Percentiles rank a stretch among this genome's conserved stretches.
These are phyloP conservation scores for Russula sp. DNA, from an alignment of 768 basidiomycete genomes.

Conservation along the genomic window DNA sequence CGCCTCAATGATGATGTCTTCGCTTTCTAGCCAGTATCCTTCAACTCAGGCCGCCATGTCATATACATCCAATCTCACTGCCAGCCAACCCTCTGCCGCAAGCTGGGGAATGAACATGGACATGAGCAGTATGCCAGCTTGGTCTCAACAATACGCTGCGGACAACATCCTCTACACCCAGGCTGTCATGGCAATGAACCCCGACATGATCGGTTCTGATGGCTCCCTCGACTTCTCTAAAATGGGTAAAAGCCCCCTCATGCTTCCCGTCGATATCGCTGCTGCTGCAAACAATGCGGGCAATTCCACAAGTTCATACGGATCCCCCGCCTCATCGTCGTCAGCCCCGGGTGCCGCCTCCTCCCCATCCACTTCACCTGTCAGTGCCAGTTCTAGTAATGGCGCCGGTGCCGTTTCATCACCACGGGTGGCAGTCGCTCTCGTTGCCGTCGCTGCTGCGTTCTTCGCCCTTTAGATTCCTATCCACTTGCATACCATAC, in stretches of 20 bases:
- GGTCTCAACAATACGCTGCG: constrained; percentile 49
- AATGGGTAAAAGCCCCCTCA: constrained; percentile 46
- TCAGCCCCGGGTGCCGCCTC: constrained; percentile 27
- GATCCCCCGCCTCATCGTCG: constrained; percentile 28
- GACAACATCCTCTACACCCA: constrained; percentile 58
- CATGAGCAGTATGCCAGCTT: constrained; percentile 51
- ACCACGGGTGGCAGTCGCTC: constrained; percentile 48
- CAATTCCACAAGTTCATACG: constrained; percentile 32
- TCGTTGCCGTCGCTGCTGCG: constrained; percentile 49
- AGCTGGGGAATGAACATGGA: constrained; percentile 66
- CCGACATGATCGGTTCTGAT: constrained; percentile 49
- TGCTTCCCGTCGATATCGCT: constrained; percentile 59
- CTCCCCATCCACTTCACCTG: constrained; percentile 30
- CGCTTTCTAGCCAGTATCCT: constrained; percentile 42
- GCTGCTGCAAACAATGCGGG: constrained; percentile 40
- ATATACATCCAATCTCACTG: constrained; percentile 49
- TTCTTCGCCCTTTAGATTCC: constrained; percentile 44
- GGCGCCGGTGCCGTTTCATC: constrained; percentile 50
- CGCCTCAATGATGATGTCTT: constrained; percentile 52
- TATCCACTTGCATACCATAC: constrained; percentile 19
- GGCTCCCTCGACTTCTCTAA: constrained; percentile 51
- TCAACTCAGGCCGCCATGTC: constrained; percentile 54
- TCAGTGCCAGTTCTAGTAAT: constrained; percentile 35
- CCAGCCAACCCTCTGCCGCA: constrained; percentile 47
- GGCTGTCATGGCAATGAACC: constrained; percentile 47